Evolutionary conservation across 768 basidiomycete genomes (phyloP).

Genomic region (Collybia sordida): DNA sequence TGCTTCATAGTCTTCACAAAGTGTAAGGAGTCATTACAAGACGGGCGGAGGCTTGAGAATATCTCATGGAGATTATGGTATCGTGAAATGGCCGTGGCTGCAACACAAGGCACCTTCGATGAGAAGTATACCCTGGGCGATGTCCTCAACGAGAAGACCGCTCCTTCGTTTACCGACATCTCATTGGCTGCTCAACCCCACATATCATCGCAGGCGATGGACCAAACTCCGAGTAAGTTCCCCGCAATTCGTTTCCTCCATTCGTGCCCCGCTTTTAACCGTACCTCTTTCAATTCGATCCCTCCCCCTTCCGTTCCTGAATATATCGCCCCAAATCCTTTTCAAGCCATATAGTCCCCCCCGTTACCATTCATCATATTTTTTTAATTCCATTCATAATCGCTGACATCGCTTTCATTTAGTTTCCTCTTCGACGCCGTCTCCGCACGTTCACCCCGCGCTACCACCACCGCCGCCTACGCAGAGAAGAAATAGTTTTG

Average conservation of each 20-base stretch:
- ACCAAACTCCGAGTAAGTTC: too few relatives aligned
- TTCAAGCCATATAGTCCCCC: neutral
- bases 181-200: neutral
- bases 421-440: too few relatives aligned
- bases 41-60: slow-evolving; percentile 84
- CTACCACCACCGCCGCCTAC: too few relatives aligned
- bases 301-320: neutral
- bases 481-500: slow-evolving; percentile 8
- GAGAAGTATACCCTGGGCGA: neutral
- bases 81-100: slow-evolving; percentile 50
- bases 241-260: neutral
- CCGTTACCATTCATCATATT: neutral
- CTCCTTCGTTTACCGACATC: slow-evolving; percentile 9
- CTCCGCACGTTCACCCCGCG: too few relatives aligned
- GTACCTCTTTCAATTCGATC: neutral
- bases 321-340: neutral
- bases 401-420: too few relatives aligned
- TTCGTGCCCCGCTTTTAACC: neutral
- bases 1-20: slow-evolving; percentile 70
- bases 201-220: too few relatives aligned
- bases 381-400: neutral
- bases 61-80: slow-evolving; percentile 88
- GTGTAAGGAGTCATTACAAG: slow-evolving; percentile 75
- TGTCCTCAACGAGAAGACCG: slow-evolving; percentile 15
- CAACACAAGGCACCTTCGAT: slow-evolving; percentile 16